Percentiles rank a stretch among this genome's conserved stretches.
phyloP scores from a whole-genome alignment of 208 protist genomes.

The Leishmania gerbilli region DNA sequence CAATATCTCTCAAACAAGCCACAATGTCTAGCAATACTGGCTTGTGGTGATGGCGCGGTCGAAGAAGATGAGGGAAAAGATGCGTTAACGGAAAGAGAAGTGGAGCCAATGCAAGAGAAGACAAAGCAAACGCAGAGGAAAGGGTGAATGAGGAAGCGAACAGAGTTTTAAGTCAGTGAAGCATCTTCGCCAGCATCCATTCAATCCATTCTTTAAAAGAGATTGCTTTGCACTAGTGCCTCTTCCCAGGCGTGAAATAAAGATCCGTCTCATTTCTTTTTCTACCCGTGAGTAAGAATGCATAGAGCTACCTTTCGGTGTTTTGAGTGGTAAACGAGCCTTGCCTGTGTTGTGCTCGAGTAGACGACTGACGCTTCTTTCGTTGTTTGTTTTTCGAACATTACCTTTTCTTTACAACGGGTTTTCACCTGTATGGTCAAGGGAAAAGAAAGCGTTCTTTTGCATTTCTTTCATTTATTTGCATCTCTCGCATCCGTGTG shows the following conservation, averaged over 20 bases:
- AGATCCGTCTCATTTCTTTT: neutral
- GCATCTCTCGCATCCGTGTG: neutral
- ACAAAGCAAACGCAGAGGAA: neutral
- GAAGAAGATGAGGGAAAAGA: neutral
- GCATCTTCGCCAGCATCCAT: neutral
- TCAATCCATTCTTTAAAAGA: neutral
- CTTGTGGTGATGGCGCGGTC: neutral
- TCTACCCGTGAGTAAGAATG: neutral
- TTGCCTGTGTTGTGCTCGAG: neutral
- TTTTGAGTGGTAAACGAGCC: neutral
- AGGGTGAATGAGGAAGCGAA: neutral
- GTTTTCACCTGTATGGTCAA: neutral
- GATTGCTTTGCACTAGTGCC: neutral
- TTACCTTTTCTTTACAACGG: neutral
- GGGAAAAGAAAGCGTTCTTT: constrained; percentile 2
- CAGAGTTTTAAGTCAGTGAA: neutral
- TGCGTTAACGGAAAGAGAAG: neutral
- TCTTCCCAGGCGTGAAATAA: neutral
- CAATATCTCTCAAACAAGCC: neutral
- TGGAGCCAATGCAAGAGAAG: neutral
- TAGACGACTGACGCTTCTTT: neutral
- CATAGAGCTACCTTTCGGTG: neutral
- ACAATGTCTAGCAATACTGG: neutral
- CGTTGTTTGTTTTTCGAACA: constrained; percentile 8
- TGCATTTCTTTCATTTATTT: neutral